Evolutionary conservation across 164 flowering plant genomes (phyloP).

Genomic region (Tetrastigma voinierianum): DNA sequence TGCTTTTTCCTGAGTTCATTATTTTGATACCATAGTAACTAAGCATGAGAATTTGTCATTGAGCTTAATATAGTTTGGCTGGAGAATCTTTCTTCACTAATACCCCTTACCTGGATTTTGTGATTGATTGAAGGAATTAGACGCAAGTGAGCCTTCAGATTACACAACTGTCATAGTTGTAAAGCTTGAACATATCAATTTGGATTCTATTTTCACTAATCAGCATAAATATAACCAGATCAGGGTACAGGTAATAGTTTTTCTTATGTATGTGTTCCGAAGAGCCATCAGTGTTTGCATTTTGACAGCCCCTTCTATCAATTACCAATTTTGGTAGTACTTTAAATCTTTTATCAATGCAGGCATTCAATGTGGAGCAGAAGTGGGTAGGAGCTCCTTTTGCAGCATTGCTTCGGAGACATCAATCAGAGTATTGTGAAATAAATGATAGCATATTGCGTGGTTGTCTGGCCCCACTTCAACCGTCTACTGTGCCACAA

Average conservation of each 20-base stretch:
- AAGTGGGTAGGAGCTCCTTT: slow-evolving; percentile 95
- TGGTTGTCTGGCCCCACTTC: slow-evolving; percentile 50
- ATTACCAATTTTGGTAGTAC: neutral
- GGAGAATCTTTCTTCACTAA: too few relatives aligned
- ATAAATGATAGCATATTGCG: slow-evolving; percentile 42
- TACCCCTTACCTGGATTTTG: neutral
- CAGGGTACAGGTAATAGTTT: slow-evolving; percentile 55
- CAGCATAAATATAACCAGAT: slow-evolving; percentile 50
- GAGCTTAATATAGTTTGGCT: too few relatives aligned
- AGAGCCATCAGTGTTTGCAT: neutral
- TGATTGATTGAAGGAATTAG: slow-evolving; percentile 47
- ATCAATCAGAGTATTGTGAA: slow-evolving; percentile 42
- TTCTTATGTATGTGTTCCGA: neutral
- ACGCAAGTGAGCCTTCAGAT: slow-evolving; percentile 27
- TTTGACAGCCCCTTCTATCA: neutral
- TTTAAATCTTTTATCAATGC: slow-evolving; percentile 21
- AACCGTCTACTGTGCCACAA: slow-evolving; percentile 59
- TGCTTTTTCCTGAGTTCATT: too few relatives aligned
- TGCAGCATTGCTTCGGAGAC: slow-evolving; percentile 81
- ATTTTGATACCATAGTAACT: too few relatives aligned
- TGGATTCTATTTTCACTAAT: slow-evolving; percentile 53
- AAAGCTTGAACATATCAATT: slow-evolving; percentile 51
- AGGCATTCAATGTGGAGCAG: slow-evolving; percentile 74
- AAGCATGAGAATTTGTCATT: too few relatives aligned
- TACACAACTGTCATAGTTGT: slow-evolving; percentile 53